Evolutionary conservation across 225 moss, liverwort and hornwort species (phyloP).

Genomic region (Lunularia cruciata): DNA sequence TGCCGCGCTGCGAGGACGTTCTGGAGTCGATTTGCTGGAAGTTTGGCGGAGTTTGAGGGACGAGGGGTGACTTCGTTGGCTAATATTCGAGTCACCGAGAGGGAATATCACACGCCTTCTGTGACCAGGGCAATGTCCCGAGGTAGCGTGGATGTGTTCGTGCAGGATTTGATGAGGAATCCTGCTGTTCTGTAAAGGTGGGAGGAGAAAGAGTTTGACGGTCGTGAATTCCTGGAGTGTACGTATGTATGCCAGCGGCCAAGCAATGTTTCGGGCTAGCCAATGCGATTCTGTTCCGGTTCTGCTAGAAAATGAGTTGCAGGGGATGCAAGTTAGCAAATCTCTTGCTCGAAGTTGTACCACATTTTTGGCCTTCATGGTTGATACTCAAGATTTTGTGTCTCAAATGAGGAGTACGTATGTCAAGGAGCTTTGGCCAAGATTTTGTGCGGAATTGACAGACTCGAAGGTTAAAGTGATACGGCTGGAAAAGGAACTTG

Average conservation of each 20-base stretch:
- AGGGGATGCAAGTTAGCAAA: background rate
- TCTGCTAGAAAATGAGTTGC: background rate
- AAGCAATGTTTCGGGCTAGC: constrained; percentile 2
- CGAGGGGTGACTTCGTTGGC: no score
- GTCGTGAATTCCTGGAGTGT: no score
- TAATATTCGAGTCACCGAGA: no score
- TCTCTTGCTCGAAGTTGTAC: constrained; percentile 15
- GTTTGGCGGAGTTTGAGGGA: no score
- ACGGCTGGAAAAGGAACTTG: constrained; percentile 50
- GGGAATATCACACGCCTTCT: no score
- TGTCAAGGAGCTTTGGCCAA: constrained; percentile 36
- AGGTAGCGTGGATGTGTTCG: no score
- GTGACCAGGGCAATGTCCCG: no score
- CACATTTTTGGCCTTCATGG: constrained; percentile 37
- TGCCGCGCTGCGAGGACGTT: no score
- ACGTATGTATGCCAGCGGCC: background rate
- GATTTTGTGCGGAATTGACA: constrained; percentile 37
- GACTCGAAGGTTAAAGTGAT: constrained; percentile 36
- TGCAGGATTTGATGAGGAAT: no score
- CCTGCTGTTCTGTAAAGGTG: no score
- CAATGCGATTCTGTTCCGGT: constrained; percentile 17
- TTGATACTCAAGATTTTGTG: constrained; percentile 55
- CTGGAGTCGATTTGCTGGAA: no score
- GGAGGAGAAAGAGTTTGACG: no score
- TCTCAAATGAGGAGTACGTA: constrained; percentile 43